Percentiles rank a stretch among this genome's conserved stretches.
These are phyloP conservation scores for Penicillium alfredii DNA, from an alignment of 495 filamentous ascomycete genomes.

Conservation along the genomic window DNA sequence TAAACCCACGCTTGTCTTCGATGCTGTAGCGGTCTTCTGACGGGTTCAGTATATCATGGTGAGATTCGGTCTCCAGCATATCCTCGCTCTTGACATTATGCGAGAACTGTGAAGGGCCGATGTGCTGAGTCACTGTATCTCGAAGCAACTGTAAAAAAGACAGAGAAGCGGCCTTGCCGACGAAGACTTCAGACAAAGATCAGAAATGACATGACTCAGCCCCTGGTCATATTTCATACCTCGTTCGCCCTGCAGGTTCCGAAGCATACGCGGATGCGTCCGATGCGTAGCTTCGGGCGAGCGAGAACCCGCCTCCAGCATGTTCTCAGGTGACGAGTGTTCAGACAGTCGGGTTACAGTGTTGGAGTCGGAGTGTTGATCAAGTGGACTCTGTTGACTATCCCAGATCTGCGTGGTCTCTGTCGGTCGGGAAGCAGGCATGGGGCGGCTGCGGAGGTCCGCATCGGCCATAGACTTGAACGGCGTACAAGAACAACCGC, in stretches of 20 bases:
- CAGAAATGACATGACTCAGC: background rate
- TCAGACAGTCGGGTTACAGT: background rate
- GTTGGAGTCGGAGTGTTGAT: too few relatives aligned
- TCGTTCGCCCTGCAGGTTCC: slow-evolving; percentile 33
- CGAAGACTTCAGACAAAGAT: slow-evolving; percentile 23
- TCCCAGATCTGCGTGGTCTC: background rate
- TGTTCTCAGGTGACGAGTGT: too few relatives aligned
- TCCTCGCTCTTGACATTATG: slow-evolving; percentile 36
- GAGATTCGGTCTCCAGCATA: slow-evolving; percentile 38
- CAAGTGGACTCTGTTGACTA: background rate
- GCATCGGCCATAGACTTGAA: slow-evolving; percentile 18
- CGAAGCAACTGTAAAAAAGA: slow-evolving; percentile 40
- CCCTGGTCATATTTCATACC: slow-evolving; percentile 12
- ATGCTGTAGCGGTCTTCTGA: slow-evolving; percentile 18
- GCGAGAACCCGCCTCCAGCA: slow-evolving; percentile 11
- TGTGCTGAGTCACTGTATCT: slow-evolving; percentile 37
- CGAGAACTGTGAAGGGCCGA: slow-evolving; percentile 39
- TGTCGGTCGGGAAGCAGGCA: background rate
- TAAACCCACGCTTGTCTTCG: slow-evolving; percentile 20
- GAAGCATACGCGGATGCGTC: slow-evolving; percentile 35
- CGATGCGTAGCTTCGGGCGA: slow-evolving; percentile 32
- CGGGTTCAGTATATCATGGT: slow-evolving; percentile 22
- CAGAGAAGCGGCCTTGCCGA: slow-evolving; percentile 37
- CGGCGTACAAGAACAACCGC: slow-evolving; percentile 27
- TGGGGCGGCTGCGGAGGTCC: slow-evolving; percentile 5